phyloP scores from a whole-genome alignment of 208 protist genomes.

The Acanthamoeba royreba region DNA sequence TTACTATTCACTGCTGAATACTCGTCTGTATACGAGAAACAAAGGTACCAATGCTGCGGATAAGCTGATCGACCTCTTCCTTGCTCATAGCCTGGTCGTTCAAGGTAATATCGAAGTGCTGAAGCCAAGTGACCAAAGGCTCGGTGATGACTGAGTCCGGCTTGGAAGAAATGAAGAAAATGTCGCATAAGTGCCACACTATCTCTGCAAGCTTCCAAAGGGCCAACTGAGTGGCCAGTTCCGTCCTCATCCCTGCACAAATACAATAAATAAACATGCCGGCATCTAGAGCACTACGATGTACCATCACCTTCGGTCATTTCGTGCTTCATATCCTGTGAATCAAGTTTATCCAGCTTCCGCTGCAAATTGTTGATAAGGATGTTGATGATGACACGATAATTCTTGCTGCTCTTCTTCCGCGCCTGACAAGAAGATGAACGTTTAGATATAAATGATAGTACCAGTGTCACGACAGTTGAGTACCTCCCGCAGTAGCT shows the following conservation, averaged over 20 bases:
- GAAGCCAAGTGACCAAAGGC: slow-evolving; percentile 5
- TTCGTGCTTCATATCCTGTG: too few relatives aligned
- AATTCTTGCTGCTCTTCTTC: slow-evolving; percentile 31
- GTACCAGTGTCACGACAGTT: background rate
- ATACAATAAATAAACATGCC: too few relatives aligned
- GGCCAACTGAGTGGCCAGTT: background rate
- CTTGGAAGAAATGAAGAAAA: slow-evolving; percentile 34
- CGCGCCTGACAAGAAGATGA: background rate
- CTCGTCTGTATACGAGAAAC: too few relatives aligned
- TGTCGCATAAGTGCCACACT: slow-evolving; percentile 36
- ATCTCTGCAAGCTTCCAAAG: slow-evolving; percentile 29
- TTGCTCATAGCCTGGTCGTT: background rate
- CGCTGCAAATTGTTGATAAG: slow-evolving; percentile 4
- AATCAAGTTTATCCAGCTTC: background rate
- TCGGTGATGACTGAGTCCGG: slow-evolving; percentile 28
- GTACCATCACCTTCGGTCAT: too few relatives aligned
- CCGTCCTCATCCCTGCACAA: background rate
- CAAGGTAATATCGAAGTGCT: slow-evolving; percentile 24
- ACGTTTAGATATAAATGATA: background rate
- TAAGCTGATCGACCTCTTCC: background rate
- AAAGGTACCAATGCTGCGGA: background rate
- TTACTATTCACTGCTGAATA: too few relatives aligned
- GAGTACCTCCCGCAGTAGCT: background rate
- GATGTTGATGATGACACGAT: background rate
- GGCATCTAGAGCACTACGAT: too few relatives aligned